Conservation (phyloP, 257 asterid genomes). For the Nicotiana undulata region DNA sequence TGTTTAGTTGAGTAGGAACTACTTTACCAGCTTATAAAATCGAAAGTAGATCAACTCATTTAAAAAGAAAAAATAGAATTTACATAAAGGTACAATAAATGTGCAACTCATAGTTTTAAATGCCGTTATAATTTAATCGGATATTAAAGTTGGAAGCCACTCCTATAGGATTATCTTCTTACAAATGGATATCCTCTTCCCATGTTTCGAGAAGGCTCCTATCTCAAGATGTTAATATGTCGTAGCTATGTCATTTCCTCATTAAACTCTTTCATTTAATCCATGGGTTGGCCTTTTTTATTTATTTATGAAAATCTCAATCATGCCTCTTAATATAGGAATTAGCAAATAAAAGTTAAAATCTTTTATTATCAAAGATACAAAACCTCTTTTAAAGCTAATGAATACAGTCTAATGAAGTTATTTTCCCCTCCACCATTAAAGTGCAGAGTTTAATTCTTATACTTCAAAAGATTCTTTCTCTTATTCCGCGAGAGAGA, state of each 20-base stretch:
- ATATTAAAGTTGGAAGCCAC: background rate
- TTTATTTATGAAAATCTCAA: background rate
- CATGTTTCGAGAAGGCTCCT: background rate
- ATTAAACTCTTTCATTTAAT: background rate
- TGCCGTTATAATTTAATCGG: background rate
- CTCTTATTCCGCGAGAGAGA: no score
- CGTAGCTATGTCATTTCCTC: background rate
- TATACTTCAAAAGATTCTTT: no score
- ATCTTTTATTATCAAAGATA: background rate
- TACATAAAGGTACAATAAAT: background rate
- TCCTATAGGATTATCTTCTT: background rate
- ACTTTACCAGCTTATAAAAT: background rate
- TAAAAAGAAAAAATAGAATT: no score
- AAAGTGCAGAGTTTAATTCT: background rate
- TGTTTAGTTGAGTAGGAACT: background rate
- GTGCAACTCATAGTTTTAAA: background rate
- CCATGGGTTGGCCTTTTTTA: background rate
- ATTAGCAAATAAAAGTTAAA: background rate
- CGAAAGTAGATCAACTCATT: background rate
- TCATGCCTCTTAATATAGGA: background rate
- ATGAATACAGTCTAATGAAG: background rate
- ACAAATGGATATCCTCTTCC: background rate
- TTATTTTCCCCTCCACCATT: background rate
- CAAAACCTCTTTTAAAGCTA: no score
- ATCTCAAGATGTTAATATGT: background rate